Conservation (phyloP, 306 rosid species). For the Quercus gilva region DNA sequence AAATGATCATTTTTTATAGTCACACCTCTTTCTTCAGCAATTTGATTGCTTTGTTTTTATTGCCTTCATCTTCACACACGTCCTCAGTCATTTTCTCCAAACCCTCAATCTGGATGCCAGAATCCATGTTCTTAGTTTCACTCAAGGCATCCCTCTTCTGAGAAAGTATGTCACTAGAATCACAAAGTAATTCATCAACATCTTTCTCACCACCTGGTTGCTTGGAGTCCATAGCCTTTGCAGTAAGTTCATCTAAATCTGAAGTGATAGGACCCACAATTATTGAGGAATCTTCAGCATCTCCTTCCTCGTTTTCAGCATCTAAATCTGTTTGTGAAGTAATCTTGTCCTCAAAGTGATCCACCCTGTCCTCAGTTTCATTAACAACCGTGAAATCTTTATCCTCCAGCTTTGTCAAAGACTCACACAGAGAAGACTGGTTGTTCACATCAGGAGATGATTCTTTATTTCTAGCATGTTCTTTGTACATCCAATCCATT, state of each 20-base stretch:
- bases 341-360: conserved; percentile 32
- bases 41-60: conserved; percentile 52
- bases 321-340: conserved; percentile 15
- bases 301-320: conserved; percentile 36
- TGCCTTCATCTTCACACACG: conserved; percentile 28
- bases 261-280: conserved; percentile 36
- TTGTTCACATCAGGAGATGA: no score
- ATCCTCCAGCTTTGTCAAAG: conserved; percentile 41
- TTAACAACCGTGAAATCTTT: conserved; percentile 2
- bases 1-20: no score
- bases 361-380: conserved; percentile 29
- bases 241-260: conserved; percentile 28
- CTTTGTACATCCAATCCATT: no score
- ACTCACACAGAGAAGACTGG: conserved; percentile 25
- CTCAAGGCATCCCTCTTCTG: conserved; percentile 26
- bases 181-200: conserved; percentile 31
- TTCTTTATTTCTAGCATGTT: no score
- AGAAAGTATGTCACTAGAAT: conserved; percentile 24
- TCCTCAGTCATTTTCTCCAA: conserved; percentile 28
- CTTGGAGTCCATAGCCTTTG: conserved; percentile 14
- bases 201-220: conserved; percentile 35
- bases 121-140: conserved; percentile 29
- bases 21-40: no score
- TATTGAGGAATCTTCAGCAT: conserved; percentile 35
- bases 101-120: conserved; percentile 30